A percentile compares a stretch with the other conserved stretches of the same genome.
These are phyloP conservation scores for Lachancea mirantina DNA, from an alignment of 805 yeast genomes.

Conservation along the genomic window DNA sequence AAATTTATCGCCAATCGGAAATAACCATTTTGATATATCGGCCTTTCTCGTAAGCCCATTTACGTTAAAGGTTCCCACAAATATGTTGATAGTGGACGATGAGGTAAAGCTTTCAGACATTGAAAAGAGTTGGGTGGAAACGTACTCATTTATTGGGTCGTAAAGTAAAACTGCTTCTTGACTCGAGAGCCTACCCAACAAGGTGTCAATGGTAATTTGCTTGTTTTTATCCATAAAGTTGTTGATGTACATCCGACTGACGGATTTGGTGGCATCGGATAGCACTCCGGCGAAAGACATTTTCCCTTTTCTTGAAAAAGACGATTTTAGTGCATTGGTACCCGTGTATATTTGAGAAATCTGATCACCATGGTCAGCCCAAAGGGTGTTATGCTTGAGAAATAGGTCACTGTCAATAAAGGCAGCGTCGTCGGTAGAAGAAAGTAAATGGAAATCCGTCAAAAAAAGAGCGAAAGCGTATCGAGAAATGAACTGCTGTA, in stretches of 20 bases:
- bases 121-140: slow-evolving; percentile 49
- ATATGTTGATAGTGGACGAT: slow-evolving; percentile 51
- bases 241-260: slow-evolving; percentile 89
- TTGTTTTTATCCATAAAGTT: slow-evolving; percentile 89
- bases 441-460: slow-evolving; percentile 34
- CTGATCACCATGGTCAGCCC: slow-evolving; percentile 99
- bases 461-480: slow-evolving; percentile 56
- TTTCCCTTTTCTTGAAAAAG: slow-evolving; percentile 90
- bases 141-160: slow-evolving; percentile 85
- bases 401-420: slow-evolving; percentile 47
- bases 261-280: slow-evolving; percentile 95
- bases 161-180: slow-evolving; percentile 66
- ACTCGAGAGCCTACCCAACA: slow-evolving; percentile 73
- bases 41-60: slow-evolving; percentile 58
- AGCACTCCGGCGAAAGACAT: slow-evolving; percentile 95
- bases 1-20: slow-evolving; percentile 54
- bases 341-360: slow-evolving; percentile 95
- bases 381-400: slow-evolving; percentile 71
- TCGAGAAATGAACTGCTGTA: slow-evolving; percentile 75
- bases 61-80: slow-evolving; percentile 81
- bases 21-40: slow-evolving; percentile 70
- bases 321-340: slow-evolving; percentile 92
- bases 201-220: slow-evolving; percentile 80
- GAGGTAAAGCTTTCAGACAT: slow-evolving; percentile 49
- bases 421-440: slow-evolving; percentile 12